Base-by-base conservation (phyloP, 106 monocot species). In the Apostasia ramifera region DNA sequence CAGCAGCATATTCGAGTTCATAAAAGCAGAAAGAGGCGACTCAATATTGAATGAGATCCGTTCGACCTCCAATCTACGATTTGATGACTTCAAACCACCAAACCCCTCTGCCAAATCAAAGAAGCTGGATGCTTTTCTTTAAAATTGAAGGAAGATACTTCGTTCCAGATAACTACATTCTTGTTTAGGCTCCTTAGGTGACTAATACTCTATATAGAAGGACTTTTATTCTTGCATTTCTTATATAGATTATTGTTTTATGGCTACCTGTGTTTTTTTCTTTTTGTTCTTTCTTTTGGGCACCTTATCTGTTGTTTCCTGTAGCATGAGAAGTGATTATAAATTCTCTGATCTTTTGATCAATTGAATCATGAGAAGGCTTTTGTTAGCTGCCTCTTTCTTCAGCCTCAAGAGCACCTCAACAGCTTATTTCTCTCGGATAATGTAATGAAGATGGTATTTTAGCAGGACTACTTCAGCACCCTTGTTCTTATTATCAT, bases 11-110 rank as follows among this genome's bases (percentile, higher is more conserved):
- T 60, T 98, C 12, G 85, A 92, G 77, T 48, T 61, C 15, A 81
- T 98, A 54, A 85, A 66, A 64, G 8, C 14, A 37, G 89, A 98
- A 38, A 89, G 85, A 52, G 97, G 97, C 37, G 97, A 83, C 38
- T 47, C 82, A 0, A 38, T 51, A 66, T 52, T 91, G 58, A 78
- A 78, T 2, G 86, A 94, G 71, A 74, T 81, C 43, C 54, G 70
- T 6, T 43, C 53, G 2, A 79, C 57, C 71, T 84, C 84, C 52
- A 74, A 73, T 42, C 47, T 90, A 4, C 53, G 47, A 40, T 76
- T 90, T 66, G 82, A 82, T 50, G 84, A 86, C 71, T 94, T 94
- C 66, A 69, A 46, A 70, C 85, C 80, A 6, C 76, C 81, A 0
- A 60, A 75, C 57, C 71, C 80, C 1, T 65, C 65, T 8, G 64